Conservation (phyloP, 108 stramenopile genomes). For the Cyclostephanos invisitatus region DNA sequence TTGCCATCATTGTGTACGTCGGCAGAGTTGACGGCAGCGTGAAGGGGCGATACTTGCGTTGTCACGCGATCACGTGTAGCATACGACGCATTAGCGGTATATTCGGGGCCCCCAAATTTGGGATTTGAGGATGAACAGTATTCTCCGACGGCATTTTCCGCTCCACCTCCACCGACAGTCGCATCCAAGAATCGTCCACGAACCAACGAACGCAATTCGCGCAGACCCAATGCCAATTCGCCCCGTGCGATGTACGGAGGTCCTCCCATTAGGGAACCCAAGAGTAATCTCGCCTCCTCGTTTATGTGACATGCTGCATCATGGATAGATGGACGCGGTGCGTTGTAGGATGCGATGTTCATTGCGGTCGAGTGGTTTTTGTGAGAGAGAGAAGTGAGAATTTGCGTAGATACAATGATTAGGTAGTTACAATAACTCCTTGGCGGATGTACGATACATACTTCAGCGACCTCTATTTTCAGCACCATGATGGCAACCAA, state of each 20-base stretch:
- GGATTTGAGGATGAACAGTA: not conserved
- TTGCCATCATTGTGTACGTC: not conserved
- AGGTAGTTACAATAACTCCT: too few relatives aligned
- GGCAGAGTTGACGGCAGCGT: not conserved
- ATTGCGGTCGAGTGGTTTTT: not conserved
- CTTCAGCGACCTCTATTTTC: too few relatives aligned
- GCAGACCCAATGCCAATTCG: constrained; percentile 70
- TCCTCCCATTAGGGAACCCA: constrained; percentile 77
- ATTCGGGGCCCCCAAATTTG: not conserved
- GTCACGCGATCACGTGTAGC: constrained; percentile 1
- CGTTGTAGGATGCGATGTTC: constrained; percentile 22
- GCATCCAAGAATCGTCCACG: constrained; percentile 20
- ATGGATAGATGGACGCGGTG: constrained; percentile 22
- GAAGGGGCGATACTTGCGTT: not conserved
- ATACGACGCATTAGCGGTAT: not conserved
- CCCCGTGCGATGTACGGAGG: constrained; percentile 81
- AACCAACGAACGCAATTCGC: constrained; percentile 56
- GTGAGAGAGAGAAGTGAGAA: too few relatives aligned
- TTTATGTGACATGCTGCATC: constrained; percentile 71
- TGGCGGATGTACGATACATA: too few relatives aligned
- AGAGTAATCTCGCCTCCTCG: constrained; percentile 73
- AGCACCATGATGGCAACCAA: not conserved
- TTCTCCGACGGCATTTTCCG: not conserved
- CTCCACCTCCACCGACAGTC: constrained; percentile 5
- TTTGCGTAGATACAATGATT: too few relatives aligned